Evolutionary conservation across 2,329 filamentous ascomycete species (phyloP), one percentile per base, ranked within the genome.

Genomic region (Proliferodiscus dingleyae): DNA sequence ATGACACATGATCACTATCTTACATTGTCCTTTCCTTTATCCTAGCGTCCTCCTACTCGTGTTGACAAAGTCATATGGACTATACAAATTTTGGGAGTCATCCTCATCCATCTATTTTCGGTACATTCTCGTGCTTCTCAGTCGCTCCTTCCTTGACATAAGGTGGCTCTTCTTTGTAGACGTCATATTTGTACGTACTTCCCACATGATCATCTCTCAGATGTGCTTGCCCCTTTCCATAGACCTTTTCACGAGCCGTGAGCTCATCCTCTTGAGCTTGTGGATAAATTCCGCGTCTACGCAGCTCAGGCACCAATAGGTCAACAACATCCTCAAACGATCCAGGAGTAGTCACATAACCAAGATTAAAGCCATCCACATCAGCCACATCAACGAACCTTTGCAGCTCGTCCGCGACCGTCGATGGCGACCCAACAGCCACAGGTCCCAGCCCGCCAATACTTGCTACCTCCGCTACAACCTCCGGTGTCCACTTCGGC

Each of bases 361-460:
- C 78, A 61, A 88, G 74, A 59, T 89, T 89, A 65, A 89, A 89
- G 0, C 84, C 84, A 58, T 88, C 84, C 1, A 88, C 75, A 53
- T 86, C 84, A 0, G 80, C 82, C 60, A 86, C 83, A 13, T 68
- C 58, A 0, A 87, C 69, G 83, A 84, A 88, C 1, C 69, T 64
- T 64, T 88, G 80, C 45, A 89, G 70, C 34, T 75, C 73, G 59
- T 88, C 81, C 0, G 75, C 72, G 24, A 87, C 76, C 30, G 71
- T 80, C 58, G 75, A 77, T 1, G 55, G 51, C 5, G 51, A 49
- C 3, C 75, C 75, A 7, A 77, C 65, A 3, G 64, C 60, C 1
- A 75, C 68, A 0, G 74, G 73, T 0, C 83, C 81, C 15, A 85
- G 73, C 1, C 84, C 84, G 4, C 84, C 84, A 10, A 87, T 72